Percentiles rank a stretch among this genome's conserved stretches.
phyloP scores from a whole-genome alignment of 805 yeast genomes.

The Cyberlindnera mycetangii region DNA sequence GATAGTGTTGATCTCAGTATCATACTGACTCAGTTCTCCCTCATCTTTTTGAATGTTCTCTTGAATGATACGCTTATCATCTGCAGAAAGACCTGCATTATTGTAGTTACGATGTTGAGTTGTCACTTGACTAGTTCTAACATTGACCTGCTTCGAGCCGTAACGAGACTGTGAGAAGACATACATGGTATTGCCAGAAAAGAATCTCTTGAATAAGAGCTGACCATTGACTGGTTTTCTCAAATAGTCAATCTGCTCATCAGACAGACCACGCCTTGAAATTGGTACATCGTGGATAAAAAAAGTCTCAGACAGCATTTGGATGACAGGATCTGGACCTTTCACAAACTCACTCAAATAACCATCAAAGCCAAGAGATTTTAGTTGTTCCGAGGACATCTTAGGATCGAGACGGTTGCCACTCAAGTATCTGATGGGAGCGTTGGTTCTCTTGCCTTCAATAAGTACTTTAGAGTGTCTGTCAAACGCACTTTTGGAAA shows the following conservation, averaged over 20 bases:
- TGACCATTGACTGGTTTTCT: slow-evolving; percentile 37
- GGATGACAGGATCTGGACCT: slow-evolving; percentile 72
- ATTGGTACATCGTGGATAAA: slow-evolving; percentile 63
- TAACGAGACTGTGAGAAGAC: slow-evolving; percentile 56
- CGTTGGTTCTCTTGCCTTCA: slow-evolving; percentile 36
- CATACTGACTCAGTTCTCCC: slow-evolving; percentile 12
- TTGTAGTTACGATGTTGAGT: slow-evolving; percentile 14
- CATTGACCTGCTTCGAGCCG: slow-evolving; percentile 50
- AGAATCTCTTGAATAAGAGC: slow-evolving; percentile 50
- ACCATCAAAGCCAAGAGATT: slow-evolving; percentile 71
- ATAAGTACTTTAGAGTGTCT: slow-evolving; percentile 41
- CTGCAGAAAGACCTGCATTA: slow-evolving; percentile 24
- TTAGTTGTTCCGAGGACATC: slow-evolving; percentile 36
- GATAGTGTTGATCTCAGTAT: slow-evolving; percentile 7
- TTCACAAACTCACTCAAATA: slow-evolving; percentile 63
- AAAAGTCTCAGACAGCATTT: slow-evolving; percentile 61
- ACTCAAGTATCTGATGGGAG: slow-evolving; percentile 53
- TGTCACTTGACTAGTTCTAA: slow-evolving; percentile 16
- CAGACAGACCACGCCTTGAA: slow-evolving; percentile 42
- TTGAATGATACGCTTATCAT: slow-evolving; percentile 13
- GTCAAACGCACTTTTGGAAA: slow-evolving; percentile 47
- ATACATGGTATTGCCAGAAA: slow-evolving; percentile 55
- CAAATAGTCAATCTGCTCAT: slow-evolving; percentile 37
- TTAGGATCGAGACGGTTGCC: slow-evolving; percentile 21
- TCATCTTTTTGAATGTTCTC: slow-evolving; percentile 17